Evolutionary conservation across 78 protist species (phyloP), one percentile per base, ranked within the genome.

Genomic region (Dictyostelium capitatum): DNA sequence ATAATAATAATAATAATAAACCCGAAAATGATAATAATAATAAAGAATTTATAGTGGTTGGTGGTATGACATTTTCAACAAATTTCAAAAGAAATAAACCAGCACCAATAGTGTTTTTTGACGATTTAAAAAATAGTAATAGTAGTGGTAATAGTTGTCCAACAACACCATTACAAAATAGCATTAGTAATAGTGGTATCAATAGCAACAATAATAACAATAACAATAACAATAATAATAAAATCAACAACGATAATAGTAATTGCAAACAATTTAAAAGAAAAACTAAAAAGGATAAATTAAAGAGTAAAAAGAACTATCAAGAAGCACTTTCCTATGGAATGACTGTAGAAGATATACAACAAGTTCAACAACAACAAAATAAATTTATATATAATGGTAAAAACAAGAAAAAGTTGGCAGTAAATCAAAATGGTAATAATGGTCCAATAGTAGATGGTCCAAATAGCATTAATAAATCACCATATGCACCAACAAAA

Each of bases 241-340:
- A 50, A 3, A 77, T 15, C 12, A 77, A 77, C 7, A 53, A 77
- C 59, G 20, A 53, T 17, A n/a, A 64, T 50, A 20, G 50, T 6
- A 46, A 82, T 48, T 54, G 70, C 3, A 47, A 70, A 14, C 48
- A 67, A 67, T 82, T 67, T 28, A 82, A 67, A 41, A 73, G 92
- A 85, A 75, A 30, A 59, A 85, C 74, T 30, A 85, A 85, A 77
- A 85, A 85, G 19, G 92, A 85, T 75, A 85, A 75, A 75, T 57
- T 47, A 43, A 54, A 69, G 56, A 78, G 65, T 46, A 85, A 85
- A 23, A 73, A 62, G 32, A 41, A 73, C 4, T 77, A 46, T 77
- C 65, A 48, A 50, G 70, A 62, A 9, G 70, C 70, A 62, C 14
- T 62, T 3, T 30, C 70, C 10, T 25, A 32, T 62, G 70, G 70